Percentiles rank a stretch among this genome's conserved stretches.
These are phyloP conservation scores for Yamadazyma philogaea DNA, from an alignment of 805 yeast species.

Conservation along the genomic window DNA sequence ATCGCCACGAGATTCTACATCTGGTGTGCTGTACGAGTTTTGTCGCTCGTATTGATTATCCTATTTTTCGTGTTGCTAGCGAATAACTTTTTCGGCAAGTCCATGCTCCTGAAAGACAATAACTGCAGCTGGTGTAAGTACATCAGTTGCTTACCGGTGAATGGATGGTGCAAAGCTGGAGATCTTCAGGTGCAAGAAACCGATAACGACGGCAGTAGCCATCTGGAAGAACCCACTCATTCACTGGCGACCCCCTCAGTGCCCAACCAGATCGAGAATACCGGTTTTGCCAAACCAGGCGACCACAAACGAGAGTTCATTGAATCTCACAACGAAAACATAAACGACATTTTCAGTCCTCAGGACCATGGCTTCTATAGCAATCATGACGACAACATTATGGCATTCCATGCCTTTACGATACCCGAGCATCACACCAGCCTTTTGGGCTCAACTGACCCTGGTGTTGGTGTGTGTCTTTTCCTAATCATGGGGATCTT, in stretches of 20 bases:
- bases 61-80: slow-evolving; percentile 50
- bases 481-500: slow-evolving; percentile 6
- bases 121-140: slow-evolving; percentile 73
- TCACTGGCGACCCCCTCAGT: not conserved
- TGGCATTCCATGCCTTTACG: not conserved
- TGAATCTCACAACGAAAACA: not conserved
- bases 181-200: slow-evolving; percentile 3
- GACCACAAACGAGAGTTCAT: not conserved
- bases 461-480: not conserved
- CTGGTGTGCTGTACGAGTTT: slow-evolving; percentile 53
- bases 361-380: not conserved
- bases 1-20: slow-evolving; percentile 37
- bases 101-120: slow-evolving; percentile 40
- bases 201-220: not conserved
- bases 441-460: not conserved
- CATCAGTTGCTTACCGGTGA: slow-evolving; percentile 65
- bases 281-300: not conserved
- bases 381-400: not conserved
- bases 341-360: not conserved
- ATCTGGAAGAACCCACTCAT: not conserved
- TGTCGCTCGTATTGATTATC: slow-evolving; percentile 43
- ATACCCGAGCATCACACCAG: not conserved
- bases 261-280: slow-evolving; percentile 7
- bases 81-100: slow-evolving; percentile 40
- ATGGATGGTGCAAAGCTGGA: slow-evolving; percentile 65